phyloP scores from a whole-genome alignment of 176 grass and related monocot genomes.

The Saccharum officinarum region DNA sequence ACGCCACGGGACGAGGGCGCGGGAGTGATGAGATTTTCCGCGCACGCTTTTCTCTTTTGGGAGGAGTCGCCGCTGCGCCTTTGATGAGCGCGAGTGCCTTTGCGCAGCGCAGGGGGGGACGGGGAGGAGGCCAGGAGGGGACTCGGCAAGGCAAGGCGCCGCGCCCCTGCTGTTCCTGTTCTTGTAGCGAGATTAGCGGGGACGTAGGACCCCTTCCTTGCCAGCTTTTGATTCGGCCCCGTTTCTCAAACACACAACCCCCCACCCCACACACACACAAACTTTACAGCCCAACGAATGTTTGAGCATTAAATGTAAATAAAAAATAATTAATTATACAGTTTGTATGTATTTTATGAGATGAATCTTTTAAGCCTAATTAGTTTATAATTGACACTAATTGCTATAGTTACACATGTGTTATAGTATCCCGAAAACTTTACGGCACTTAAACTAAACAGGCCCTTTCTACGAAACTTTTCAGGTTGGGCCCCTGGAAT shows the following conservation, averaged over 20 bases:
- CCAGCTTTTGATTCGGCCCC: not conserved
- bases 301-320: too few species aligned
- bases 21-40: conserved; percentile 36
- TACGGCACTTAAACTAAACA: too few species aligned
- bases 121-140: too few species aligned
- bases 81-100: not conserved
- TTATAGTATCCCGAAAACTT: too few species aligned
- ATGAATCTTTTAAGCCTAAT: too few species aligned
- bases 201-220: not conserved
- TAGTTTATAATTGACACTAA: too few species aligned
- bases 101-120: not conserved
- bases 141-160: not conserved
- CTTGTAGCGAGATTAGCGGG: conserved; percentile 45
- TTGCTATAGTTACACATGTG: too few species aligned
- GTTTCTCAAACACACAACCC: too few species aligned
- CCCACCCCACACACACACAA: too few species aligned
- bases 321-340: too few species aligned
- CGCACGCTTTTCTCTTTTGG: conserved; percentile 14
- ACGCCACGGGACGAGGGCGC: not conserved
- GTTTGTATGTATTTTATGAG: too few species aligned
- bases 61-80: not conserved
- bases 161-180: not conserved
- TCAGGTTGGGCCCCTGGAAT: not conserved
- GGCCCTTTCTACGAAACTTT: not conserved
- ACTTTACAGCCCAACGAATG: too few species aligned